Percentiles rank a stretch among this genome's conserved stretches.
Evolutionary conservation across 78 protist species (phyloP).

Genomic region (Dictyostelium intermedium): DNA sequence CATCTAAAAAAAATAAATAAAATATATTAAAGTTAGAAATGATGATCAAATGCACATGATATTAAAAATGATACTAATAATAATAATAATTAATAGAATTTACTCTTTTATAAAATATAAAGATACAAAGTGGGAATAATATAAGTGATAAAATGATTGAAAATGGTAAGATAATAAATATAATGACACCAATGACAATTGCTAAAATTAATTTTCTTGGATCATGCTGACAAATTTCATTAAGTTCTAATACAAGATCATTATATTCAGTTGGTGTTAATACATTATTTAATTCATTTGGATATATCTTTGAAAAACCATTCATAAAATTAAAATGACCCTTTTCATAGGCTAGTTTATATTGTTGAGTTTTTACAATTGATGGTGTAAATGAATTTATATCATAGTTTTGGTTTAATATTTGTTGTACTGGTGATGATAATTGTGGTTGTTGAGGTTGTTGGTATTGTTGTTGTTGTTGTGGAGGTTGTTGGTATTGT

Average conservation of each 20-base stretch:
- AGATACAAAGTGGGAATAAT: background rate
- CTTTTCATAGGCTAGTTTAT: background rate
- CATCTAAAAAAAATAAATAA: background rate
- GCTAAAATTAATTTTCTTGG: background rate
- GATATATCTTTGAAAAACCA: background rate
- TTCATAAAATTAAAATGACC: background rate
- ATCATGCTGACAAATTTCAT: background rate
- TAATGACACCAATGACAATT: background rate
- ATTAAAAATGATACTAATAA: background rate
- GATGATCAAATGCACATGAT: background rate
- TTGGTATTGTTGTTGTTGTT: background rate
- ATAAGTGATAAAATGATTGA: background rate
- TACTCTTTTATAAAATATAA: background rate
- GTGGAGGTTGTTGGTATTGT: background rate
- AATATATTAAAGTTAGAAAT: background rate
- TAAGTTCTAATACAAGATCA: background rate
- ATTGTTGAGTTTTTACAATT: background rate
- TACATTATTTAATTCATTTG: background rate
- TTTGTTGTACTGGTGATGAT: background rate
- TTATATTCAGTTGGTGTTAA: background rate
- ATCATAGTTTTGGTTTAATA: background rate
- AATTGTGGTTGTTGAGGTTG: background rate
- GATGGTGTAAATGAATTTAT: background rate
- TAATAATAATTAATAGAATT: background rate
- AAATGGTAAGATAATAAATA: background rate